Evolutionary conservation across 75 land plant genomes (phyloP).

Genomic region (Adiantum capillusveneris): DNA sequence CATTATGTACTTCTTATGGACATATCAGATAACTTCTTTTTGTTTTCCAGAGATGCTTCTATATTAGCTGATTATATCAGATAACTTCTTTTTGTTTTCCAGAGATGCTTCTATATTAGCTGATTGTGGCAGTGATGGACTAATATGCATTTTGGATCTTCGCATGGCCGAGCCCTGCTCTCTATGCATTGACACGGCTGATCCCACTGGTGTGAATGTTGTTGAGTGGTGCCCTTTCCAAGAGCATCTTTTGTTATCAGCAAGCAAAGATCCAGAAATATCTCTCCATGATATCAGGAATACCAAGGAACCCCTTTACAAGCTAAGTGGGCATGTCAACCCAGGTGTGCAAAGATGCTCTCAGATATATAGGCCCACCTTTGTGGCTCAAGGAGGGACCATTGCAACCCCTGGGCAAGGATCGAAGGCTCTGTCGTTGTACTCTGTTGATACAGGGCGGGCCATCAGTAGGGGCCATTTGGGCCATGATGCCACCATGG

Average conservation of each 20-base stretch:
- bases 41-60: constrained; percentile 8
- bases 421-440: constrained; percentile 27
- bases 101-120: constrained; percentile 22
- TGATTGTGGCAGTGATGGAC: constrained; percentile 38
- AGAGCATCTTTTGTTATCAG: constrained; percentile 27
- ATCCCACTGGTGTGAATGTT: constrained; percentile 21
- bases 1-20: no score
- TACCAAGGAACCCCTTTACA: constrained; percentile 17
- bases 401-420: constrained; percentile 43
- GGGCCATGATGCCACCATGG: constrained; percentile 35
- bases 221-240: constrained; percentile 33
- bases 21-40: background rate
- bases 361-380: constrained; percentile 36
- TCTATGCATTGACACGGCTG: constrained; percentile 19
- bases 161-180: constrained; percentile 14
- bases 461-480: constrained; percentile 29
- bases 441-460: constrained; percentile 26
- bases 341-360: constrained; percentile 7
- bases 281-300: constrained; percentile 29
- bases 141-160: constrained; percentile 37
- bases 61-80: constrained; percentile 24
- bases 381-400: constrained; percentile 19
- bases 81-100: no score
- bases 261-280: constrained; percentile 29
- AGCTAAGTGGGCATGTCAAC: constrained; percentile 27